Conservation (phyloP, 2,329 filamentous ascomycete genomes). For the Fusarium nodosum region DNA sequence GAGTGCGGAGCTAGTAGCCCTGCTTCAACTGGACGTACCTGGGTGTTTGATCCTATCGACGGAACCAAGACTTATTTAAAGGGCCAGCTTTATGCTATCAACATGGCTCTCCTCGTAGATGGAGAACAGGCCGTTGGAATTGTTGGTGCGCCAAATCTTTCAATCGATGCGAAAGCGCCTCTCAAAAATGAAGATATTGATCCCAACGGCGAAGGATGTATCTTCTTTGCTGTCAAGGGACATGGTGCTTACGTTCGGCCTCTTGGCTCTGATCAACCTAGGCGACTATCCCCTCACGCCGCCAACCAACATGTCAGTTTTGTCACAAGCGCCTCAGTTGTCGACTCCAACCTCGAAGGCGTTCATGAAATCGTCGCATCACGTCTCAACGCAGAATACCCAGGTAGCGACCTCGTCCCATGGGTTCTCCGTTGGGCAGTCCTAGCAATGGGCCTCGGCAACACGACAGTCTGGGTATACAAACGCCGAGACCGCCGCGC, state of each 20-base stretch:
- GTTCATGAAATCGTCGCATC: constrained; percentile 62
- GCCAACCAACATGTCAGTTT: constrained; percentile 55
- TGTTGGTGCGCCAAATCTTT: constrained; percentile 63
- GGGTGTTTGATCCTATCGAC: constrained; percentile 73
- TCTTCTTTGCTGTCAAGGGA: constrained; percentile 65
- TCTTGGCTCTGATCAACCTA: constrained; percentile 50
- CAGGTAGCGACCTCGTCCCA: constrained; percentile 66
- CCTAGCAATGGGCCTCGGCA: constrained; percentile 66
- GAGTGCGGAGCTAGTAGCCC: constrained; percentile 61
- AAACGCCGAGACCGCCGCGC: constrained; percentile 61
- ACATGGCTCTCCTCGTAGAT: constrained; percentile 65
- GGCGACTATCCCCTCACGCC: constrained; percentile 53
- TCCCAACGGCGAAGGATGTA: constrained; percentile 59
- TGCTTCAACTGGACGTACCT: constrained; percentile 59
- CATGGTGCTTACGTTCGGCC: constrained; percentile 64
- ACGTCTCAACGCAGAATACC: constrained; percentile 59
- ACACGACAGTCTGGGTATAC: constrained; percentile 71
- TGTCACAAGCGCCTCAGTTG: constrained; percentile 61
- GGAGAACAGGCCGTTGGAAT: constrained; percentile 64
- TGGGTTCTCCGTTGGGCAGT: constrained; percentile 70
- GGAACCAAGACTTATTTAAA: constrained; percentile 70
- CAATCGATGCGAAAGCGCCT: constrained; percentile 56
- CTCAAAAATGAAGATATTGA: constrained; percentile 62
- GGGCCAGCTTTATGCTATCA: constrained; percentile 69
- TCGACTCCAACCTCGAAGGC: constrained; percentile 63